Base-by-base conservation (phyloP, 2,329 filamentous ascomycete species). In the Trichoderma oligosporum region DNA sequence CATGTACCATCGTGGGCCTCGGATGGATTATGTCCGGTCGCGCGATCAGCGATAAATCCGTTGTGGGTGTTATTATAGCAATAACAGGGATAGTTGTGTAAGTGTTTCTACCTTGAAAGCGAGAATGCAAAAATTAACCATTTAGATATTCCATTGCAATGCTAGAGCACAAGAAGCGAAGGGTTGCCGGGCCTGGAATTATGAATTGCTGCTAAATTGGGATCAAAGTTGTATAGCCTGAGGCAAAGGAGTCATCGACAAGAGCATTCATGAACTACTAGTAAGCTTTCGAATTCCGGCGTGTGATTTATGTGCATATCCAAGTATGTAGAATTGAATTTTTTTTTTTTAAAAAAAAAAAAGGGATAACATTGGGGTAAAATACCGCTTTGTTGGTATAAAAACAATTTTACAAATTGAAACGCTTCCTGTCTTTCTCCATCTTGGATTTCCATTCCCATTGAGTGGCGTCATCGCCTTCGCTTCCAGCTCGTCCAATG, bases 371-470 rank as follows among this genome's bases (percentile, higher is more conserved):
- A 16, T 27, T 9, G 4, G 35, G 38, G 20, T 41, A 45, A 0
- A 27, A 36, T 25, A 35, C 39, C 22, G 46, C 35, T 53, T 18
- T 5, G 42, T 29, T 38, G 24, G 27, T 16, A 51, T 45, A 44
- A 42, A 44, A 42, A 25, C 29, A 12, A 51, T 20, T 52, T 61
- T 80, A 97, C 69, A 99, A 78, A 74, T 95, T 94, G 77, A 97
- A 99, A 70, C 90, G 86, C 64, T 93, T 97, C 67, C 94, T 82
- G 68, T 89, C 80, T 78, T 97, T 97, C 77, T 99, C 94, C 87
- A 94, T 95, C 70, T 86, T 85, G 9, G 89, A 88, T 76, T 96
- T 95, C 94, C 94, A 99, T 71, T 97, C 84, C 93, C 94, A 97
- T 69, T 96, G 89, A 64, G 91, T 83, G 35, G 91, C 90, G 72